These are phyloP conservation scores for Aspergillus udagawae DNA, from an alignment of 2,329 filamentous ascomycete genomes.

Conservation along the genomic window DNA sequence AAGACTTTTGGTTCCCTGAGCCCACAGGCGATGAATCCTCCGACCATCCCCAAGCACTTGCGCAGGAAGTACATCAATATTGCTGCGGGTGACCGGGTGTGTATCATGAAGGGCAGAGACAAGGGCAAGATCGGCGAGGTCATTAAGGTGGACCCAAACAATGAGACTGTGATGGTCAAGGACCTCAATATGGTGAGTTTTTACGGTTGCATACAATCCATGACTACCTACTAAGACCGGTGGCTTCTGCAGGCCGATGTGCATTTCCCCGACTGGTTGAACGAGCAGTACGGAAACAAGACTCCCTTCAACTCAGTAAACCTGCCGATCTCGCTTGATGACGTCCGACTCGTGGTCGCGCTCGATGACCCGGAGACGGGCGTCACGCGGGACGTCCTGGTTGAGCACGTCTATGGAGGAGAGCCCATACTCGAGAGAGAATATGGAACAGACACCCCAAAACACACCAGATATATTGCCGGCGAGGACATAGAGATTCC, in stretches of 20 bases:
- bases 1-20: conserved; percentile 58
- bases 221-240: not conserved
- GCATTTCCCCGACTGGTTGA: conserved; percentile 36
- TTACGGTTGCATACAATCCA: not conserved
- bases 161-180: conserved; percentile 59
- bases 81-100: conserved; percentile 70
- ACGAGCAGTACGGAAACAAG: conserved; percentile 34
- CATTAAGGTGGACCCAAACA: conserved; percentile 49
- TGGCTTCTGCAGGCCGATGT: conserved; percentile 36
- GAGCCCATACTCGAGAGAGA: conserved; percentile 50
- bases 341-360: conserved; percentile 78
- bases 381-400: conserved; percentile 66
- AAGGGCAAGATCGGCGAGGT: conserved; percentile 82
- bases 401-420: conserved; percentile 63
- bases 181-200: conserved; percentile 58
- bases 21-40: conserved; percentile 30
- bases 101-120: conserved; percentile 71
- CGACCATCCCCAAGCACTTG: conserved; percentile 39
- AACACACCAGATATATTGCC: conserved; percentile 55
- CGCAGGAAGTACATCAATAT: conserved; percentile 56
- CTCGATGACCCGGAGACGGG: conserved; percentile 64
- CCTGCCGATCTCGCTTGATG: conserved; percentile 61
- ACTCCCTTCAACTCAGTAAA: conserved; percentile 47
- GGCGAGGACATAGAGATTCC: conserved; percentile 70
- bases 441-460: conserved; percentile 41